Evolutionary conservation across 805 yeast species (phyloP).

Genomic region (Ogataea philodendri): DNA sequence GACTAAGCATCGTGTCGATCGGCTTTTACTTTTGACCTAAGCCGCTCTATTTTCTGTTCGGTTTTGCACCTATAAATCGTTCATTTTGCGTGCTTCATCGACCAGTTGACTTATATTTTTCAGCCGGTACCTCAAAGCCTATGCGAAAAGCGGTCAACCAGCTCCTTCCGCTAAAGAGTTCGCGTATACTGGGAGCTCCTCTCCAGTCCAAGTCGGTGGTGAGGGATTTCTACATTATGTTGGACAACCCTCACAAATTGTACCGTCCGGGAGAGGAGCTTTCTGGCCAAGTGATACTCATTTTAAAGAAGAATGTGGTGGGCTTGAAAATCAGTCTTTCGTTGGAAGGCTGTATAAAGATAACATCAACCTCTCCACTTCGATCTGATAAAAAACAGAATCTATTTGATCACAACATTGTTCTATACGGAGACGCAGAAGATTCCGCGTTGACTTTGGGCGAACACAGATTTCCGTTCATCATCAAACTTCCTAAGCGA

Average conservation of each 20-base stretch:
- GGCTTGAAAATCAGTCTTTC: conserved; percentile 54
- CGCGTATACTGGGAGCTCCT: conserved; percentile 22
- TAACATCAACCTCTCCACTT: conserved; percentile 51
- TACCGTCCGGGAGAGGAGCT: conserved; percentile 82
- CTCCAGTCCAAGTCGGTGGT: conserved; percentile 31
- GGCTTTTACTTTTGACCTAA: too few relatives aligned
- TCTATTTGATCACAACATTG: conserved; percentile 58
- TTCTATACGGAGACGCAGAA: conserved; percentile 49
- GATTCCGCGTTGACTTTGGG: conserved; percentile 58
- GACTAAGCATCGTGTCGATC: too few relatives aligned
- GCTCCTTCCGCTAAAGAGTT: conserved; percentile 35
- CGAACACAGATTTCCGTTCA: conserved; percentile 84
- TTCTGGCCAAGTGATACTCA: conserved; percentile 59
- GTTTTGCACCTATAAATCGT: too few relatives aligned
- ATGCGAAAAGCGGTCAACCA: conserved; percentile 55
- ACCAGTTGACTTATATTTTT: too few relatives aligned
- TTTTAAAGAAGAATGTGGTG: conserved; percentile 52
- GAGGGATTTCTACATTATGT: conserved; percentile 64
- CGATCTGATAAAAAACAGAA: conserved; percentile 47
- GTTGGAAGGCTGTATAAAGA: conserved; percentile 54
- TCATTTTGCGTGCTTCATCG: too few relatives aligned
- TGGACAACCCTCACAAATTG: conserved; percentile 71
- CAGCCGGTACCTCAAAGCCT: background rate
- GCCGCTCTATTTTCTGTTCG: too few relatives aligned
- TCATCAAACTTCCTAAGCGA: conserved; percentile 73